Evolutionary conservation across 495 filamentous ascomycete genomes (phyloP).

Genomic region (Aspergillus funiculosus): DNA sequence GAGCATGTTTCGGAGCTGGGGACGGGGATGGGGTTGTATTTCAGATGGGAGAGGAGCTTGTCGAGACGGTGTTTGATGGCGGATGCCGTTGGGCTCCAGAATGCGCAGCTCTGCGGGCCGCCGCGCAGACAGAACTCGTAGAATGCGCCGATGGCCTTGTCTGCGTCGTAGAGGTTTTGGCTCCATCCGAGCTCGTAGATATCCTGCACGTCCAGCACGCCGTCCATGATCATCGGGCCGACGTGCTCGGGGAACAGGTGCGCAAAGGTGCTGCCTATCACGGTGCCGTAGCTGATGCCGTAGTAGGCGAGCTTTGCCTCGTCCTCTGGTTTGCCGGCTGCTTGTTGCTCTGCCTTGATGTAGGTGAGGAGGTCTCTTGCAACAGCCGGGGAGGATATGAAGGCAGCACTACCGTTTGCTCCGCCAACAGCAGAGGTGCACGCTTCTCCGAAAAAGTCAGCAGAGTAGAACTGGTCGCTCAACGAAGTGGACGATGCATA

Average conservation of each 20-base stretch:
- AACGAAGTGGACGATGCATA: constrained; percentile 25
- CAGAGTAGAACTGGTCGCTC: constrained; percentile 25
- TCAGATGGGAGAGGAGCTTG: constrained; percentile 26
- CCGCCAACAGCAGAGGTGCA: constrained; percentile 23
- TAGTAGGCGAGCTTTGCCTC: constrained; percentile 47
- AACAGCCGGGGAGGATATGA: constrained; percentile 32
- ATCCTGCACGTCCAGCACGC: constrained; percentile 40
- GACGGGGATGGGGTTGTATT: constrained; percentile 36
- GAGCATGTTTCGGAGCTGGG: background rate
- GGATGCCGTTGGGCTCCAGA: constrained; percentile 33
- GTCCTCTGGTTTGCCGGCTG: constrained; percentile 10
- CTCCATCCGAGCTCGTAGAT: constrained; percentile 30
- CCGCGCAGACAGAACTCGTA: constrained; percentile 34
- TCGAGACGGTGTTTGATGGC: constrained; percentile 36
- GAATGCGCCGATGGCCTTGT: constrained; percentile 33
- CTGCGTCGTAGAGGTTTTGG: constrained; percentile 36
- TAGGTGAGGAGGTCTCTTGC: constrained; percentile 37
- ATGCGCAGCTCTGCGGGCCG: constrained; percentile 30
- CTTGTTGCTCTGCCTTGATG: constrained; percentile 25
- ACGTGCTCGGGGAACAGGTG: constrained; percentile 43
- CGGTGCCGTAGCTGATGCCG: constrained; percentile 57
- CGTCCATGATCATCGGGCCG: constrained; percentile 39
- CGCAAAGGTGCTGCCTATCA: constrained; percentile 49
- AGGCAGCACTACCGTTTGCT: constrained; percentile 24
- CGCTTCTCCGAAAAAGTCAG: constrained; percentile 27